Conservation (phyloP, 169 alveolate species). For the Plasmodium gaboni region DNA sequence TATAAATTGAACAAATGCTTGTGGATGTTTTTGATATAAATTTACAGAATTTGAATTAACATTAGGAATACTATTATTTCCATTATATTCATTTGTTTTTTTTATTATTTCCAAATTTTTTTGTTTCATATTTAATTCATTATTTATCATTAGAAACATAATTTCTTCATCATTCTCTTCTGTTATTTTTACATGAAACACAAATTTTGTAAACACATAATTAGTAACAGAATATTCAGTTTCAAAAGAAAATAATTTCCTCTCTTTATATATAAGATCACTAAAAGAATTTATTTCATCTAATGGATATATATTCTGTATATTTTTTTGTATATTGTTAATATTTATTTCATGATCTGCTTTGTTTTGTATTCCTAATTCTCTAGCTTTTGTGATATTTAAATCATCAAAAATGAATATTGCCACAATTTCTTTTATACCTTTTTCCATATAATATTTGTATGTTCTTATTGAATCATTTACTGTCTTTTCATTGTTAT, state of each 20-base stretch:
- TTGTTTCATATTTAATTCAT: conserved; percentile 62
- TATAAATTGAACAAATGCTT: conserved; percentile 41
- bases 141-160: conserved; percentile 48
- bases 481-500: conserved; percentile 46
- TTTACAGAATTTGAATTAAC: neutral
- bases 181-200: conserved; percentile 41
- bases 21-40: conserved; percentile 32
- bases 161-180: conserved; percentile 43
- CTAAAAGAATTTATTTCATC: conserved; percentile 62
- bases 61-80: neutral
- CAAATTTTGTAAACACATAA: conserved; percentile 50
- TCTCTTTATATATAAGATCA: conserved; percentile 54
- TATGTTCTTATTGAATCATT: conserved; percentile 53
- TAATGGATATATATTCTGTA: conserved; percentile 26
- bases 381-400: conserved; percentile 33
- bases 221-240: conserved; percentile 49
- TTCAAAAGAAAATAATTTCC: conserved; percentile 47
- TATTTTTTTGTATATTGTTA: conserved; percentile 22
- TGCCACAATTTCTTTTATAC: conserved; percentile 59
- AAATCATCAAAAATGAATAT: conserved; percentile 72
- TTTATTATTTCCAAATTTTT: conserved; percentile 43
- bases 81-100: neutral
- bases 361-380: conserved; percentile 20
- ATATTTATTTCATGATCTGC: conserved; percentile 30
- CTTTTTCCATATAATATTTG: conserved; percentile 55